Percentiles rank a stretch among this genome's conserved stretches.
These are phyloP conservation scores for Calycina herbarum DNA, from an alignment of 2,329 filamentous ascomycete genomes.

Conservation along the genomic window DNA sequence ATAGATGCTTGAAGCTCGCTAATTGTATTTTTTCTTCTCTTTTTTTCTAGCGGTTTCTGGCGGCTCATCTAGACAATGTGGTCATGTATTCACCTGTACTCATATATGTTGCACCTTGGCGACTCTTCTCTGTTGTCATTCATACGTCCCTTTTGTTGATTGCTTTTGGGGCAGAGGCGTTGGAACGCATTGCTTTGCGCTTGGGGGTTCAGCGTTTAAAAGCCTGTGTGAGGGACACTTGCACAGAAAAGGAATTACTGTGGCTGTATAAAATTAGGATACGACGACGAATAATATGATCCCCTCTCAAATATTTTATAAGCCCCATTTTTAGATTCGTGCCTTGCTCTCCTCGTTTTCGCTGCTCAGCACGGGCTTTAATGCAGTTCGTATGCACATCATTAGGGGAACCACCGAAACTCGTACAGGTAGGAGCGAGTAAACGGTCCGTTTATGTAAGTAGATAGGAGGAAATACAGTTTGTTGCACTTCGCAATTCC, in stretches of 20 bases:
- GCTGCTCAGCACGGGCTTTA: conserved; percentile 17
- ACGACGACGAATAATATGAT: conserved; percentile 54
- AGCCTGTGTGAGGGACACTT: conserved; percentile 33
- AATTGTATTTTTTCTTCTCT: conserved; percentile 20
- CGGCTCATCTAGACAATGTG: conserved; percentile 38
- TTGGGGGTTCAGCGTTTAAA: conserved; percentile 29
- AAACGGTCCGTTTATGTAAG: conserved; percentile 5
- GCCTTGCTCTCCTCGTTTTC: not conserved
- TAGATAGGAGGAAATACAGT: conserved; percentile 9
- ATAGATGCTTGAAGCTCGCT: conserved; percentile 43
- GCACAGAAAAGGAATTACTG: conserved; percentile 34
- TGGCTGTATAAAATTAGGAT: conserved; percentile 43
- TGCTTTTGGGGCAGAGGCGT: conserved; percentile 38
- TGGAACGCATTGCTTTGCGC: conserved; percentile 33
- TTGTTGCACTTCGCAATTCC: conserved; percentile 30
- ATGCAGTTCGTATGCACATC: conserved; percentile 17
- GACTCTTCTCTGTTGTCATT: conserved; percentile 39
- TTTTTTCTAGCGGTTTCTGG: conserved; percentile 34
- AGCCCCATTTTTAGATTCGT: conserved; percentile 10
- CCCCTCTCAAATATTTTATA: conserved; percentile 50
- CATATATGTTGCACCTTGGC: conserved; percentile 37
- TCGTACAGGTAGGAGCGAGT: not conserved
- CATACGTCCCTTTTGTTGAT: conserved; percentile 34
- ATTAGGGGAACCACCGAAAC: not conserved
- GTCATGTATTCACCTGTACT: conserved; percentile 38